Percentiles rank a stretch among this genome's conserved stretches.
Conservation (phyloP, 768 basidiomycete species). For the Suillus lakei region DNA sequence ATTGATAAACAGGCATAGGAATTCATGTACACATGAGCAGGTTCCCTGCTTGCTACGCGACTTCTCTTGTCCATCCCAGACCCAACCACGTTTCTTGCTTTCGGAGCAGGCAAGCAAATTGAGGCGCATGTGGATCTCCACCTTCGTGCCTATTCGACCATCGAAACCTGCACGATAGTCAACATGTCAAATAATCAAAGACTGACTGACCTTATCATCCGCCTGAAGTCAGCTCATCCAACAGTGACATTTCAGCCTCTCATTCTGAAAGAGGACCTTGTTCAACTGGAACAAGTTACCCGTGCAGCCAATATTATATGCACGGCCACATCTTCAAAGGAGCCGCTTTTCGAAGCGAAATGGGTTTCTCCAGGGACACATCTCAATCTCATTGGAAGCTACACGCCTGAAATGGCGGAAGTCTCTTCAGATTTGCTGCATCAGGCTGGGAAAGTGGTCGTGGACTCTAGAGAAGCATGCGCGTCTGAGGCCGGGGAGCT, state of each 20-base stretch:
- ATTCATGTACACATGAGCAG: conserved; percentile 38
- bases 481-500: conserved; percentile 83
- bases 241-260: conserved; percentile 20
- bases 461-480: conserved; percentile 78
- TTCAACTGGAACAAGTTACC: conserved; percentile 1
- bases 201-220: conserved; percentile 40
- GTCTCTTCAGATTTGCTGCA: conserved; percentile 61
- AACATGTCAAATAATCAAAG: conserved; percentile 63
- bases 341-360: conserved; percentile 69
- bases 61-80: conserved; percentile 46
- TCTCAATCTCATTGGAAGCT: conserved; percentile 81
- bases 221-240: conserved; percentile 35
- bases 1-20: background rate
- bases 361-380: conserved; percentile 70
- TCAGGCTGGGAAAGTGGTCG: conserved; percentile 62
- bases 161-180: conserved; percentile 60
- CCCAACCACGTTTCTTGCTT: conserved; percentile 57
- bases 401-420: conserved; percentile 82
- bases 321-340: conserved; percentile 72
- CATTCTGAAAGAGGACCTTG: conserved; percentile 12
- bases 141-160: conserved; percentile 58
- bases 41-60: conserved; percentile 68
- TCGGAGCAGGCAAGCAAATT: conserved; percentile 78
- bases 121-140: conserved; percentile 67
- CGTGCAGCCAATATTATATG: conserved; percentile 62